Evolutionary conservation across 176 grass and related monocot species (phyloP).

Genomic region (Musa beccarii): DNA sequence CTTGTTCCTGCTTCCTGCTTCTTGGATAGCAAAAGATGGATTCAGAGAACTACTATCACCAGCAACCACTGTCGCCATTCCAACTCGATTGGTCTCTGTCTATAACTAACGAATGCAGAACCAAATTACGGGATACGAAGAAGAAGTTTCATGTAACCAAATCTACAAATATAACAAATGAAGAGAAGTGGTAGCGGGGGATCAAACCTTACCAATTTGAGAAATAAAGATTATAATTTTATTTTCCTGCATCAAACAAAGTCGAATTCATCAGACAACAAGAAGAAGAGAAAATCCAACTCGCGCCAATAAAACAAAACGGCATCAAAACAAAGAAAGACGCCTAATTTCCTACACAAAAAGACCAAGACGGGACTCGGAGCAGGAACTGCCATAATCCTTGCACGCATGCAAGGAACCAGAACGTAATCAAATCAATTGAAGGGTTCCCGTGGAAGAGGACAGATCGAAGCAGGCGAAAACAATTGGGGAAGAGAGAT

Average conservation of each 20-base stretch:
- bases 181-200: background rate
- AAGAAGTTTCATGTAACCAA: background rate
- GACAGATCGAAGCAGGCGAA: background rate
- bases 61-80: slow-evolving; percentile 32
- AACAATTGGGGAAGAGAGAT: background rate
- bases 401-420: no score
- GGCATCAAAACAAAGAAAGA: background rate
- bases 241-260: background rate
- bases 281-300: background rate
- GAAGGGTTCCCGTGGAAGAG: background rate
- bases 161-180: background rate
- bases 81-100: slow-evolving; percentile 6
- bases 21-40: slow-evolving; percentile 38
- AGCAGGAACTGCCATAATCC: background rate
- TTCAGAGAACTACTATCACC: slow-evolving; percentile 26
- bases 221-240: background rate
- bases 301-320: background rate
- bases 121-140: background rate
- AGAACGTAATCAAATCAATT: no score
- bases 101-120: slow-evolving; percentile 1
- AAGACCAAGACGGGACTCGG: background rate
- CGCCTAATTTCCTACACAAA: background rate
- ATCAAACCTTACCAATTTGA: slow-evolving; percentile 4
- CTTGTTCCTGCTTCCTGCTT: slow-evolving; percentile 82
- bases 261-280: background rate